A percentile compares a stretch with the other conserved stretches of the same genome.
phyloP scores from a whole-genome alignment of 192 early-diverging fungal genomes.

The Coemansia sp. region DNA sequence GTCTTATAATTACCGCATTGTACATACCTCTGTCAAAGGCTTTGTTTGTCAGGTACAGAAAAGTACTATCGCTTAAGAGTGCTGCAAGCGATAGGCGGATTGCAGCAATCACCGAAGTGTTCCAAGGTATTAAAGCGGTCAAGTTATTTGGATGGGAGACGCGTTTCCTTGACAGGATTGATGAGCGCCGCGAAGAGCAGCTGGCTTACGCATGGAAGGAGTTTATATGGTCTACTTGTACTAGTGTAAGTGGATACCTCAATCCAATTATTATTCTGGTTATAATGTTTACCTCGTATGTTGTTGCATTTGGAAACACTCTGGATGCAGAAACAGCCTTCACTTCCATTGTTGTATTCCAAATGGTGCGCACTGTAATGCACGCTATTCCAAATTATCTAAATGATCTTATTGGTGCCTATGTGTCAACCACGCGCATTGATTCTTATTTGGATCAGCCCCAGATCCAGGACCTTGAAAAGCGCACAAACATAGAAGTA shows the following conservation, averaged over 20 bases:
- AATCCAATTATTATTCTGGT: slow-evolving; percentile 43
- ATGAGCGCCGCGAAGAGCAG: slow-evolving; percentile 52
- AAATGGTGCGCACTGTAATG: slow-evolving; percentile 52
- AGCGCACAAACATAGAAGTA: slow-evolving; percentile 19
- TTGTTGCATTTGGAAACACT: slow-evolving; percentile 54
- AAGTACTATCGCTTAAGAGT: slow-evolving; percentile 52
- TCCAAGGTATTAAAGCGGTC: slow-evolving; percentile 85
- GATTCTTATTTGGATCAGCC: slow-evolving; percentile 71
- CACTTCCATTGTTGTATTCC: slow-evolving; percentile 66
- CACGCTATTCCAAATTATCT: slow-evolving; percentile 31
- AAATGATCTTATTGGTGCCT: slow-evolving; percentile 59
- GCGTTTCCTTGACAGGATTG: slow-evolving; percentile 66
- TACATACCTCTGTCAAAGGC: slow-evolving; percentile 55
- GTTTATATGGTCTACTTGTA: slow-evolving; percentile 33
- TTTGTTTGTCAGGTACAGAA: slow-evolving; percentile 45
- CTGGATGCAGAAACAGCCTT: slow-evolving; percentile 62
- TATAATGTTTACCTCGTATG: slow-evolving; percentile 59
- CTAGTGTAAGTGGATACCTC: slow-evolving; percentile 43
- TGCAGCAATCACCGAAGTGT: slow-evolving; percentile 71
- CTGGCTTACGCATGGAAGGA: slow-evolving; percentile 54
- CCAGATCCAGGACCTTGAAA: slow-evolving; percentile 60
- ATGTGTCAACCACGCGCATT: slow-evolving; percentile 68
- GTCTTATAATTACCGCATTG: slow-evolving; percentile 66
- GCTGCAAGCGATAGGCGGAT: slow-evolving; percentile 66
- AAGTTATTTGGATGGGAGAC: slow-evolving; percentile 83